Conservation (phyloP, 2,329 filamentous ascomycete genomes). For the Epichloe sylvatica region DNA sequence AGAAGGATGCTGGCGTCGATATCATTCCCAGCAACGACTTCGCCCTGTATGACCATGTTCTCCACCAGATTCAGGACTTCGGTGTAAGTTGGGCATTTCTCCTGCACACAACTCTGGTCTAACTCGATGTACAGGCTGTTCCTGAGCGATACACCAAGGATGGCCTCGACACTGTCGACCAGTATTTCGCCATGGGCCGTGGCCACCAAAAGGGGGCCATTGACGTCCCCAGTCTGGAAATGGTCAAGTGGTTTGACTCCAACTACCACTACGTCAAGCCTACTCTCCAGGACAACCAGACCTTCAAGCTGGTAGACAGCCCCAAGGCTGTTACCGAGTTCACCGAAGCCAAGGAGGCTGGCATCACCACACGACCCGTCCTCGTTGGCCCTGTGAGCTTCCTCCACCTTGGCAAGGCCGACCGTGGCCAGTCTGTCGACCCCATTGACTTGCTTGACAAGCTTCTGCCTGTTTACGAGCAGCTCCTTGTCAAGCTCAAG, state of each 20-base stretch:
- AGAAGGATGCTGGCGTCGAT: constrained; percentile 95
- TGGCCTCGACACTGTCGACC: constrained; percentile 75
- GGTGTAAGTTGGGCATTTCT: constrained; percentile 47
- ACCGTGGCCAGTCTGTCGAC: constrained; percentile 83
- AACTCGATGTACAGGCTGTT: constrained; percentile 45
- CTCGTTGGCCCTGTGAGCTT: constrained; percentile 93
- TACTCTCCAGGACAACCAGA: constrained; percentile 91
- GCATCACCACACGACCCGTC: constrained; percentile 84
- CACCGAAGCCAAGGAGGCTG: constrained; percentile 94
- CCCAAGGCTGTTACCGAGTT: constrained; percentile 94
- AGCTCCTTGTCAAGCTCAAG: constrained; percentile 89
- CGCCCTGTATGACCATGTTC: constrained; percentile 93
- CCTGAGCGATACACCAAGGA: constrained; percentile 89
- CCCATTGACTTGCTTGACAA: constrained; percentile 90
- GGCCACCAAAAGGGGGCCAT: constrained; percentile 91
- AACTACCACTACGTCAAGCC: constrained; percentile 99
- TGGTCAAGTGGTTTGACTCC: constrained; percentile 99
- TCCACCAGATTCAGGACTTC: constrained; percentile 96
- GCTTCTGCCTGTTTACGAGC: constrained; percentile 85
- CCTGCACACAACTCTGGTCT: not conserved
- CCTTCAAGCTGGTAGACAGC: constrained; percentile 73
- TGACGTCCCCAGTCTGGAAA: constrained; percentile 89
- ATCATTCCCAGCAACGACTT: constrained; percentile 99
- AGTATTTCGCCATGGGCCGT: constrained; percentile 99
- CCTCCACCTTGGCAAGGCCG: constrained; percentile 94